Evolutionary conservation across 2,329 filamentous ascomycete genomes (phyloP).

Genomic region (Diaporthe aspalathi): DNA sequence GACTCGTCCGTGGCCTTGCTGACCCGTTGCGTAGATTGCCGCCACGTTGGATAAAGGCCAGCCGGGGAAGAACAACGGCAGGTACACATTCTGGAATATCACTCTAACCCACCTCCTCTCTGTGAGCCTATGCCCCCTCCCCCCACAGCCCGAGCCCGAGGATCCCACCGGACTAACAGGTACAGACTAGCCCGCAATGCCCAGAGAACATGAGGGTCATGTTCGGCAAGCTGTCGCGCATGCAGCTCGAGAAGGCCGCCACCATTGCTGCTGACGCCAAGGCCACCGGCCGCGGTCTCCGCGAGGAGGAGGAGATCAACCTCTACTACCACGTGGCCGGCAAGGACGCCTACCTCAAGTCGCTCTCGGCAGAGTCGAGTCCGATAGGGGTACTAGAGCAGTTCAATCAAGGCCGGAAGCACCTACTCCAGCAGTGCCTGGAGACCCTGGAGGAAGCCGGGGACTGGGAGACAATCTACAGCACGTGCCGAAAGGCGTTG

Average conservation of each 20-base stretch:
- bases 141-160: too few species aligned
- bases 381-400: conserved; percentile 56
- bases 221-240: conserved; percentile 62
- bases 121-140: conserved; percentile 54
- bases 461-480: conserved; percentile 57
- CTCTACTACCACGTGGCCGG: conserved; percentile 61
- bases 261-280: conserved; percentile 51
- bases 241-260: conserved; percentile 63
- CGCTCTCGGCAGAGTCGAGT: conserved; percentile 44
- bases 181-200: conserved; percentile 59
- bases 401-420: conserved; percentile 59
- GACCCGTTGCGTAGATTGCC: conserved; percentile 60
- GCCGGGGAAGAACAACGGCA: conserved; percentile 57
- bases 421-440: conserved; percentile 57
- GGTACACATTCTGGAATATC: conserved; percentile 67
- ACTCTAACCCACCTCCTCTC: conserved; percentile 64
- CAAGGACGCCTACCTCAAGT: conserved; percentile 56
- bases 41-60: conserved; percentile 64
- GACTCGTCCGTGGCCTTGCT: neutral
- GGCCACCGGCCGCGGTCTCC: conserved; percentile 49
- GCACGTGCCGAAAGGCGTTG: conserved; percentile 58
- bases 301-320: conserved; percentile 62
- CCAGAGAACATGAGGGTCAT: conserved; percentile 62
- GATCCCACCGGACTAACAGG: conserved; percentile 40
- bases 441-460: conserved; percentile 51